phyloP scores from a whole-genome alignment of 345 rosid species.

The Heritiera littoralis region DNA sequence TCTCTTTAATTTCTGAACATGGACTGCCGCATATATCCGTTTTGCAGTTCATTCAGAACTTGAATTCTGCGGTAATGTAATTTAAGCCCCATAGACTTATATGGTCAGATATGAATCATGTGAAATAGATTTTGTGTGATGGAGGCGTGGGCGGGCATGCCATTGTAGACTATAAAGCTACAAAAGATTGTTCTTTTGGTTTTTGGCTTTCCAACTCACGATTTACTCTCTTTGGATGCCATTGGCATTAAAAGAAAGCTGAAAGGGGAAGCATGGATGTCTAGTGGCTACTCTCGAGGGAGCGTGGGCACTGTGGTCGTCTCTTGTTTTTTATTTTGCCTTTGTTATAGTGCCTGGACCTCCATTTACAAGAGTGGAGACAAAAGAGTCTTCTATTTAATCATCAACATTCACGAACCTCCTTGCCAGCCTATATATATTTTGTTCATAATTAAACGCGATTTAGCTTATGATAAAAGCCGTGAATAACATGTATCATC shows the following conservation, averaged over 20 bases:
- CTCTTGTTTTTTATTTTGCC: constrained; percentile 34
- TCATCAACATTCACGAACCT: constrained; percentile 30
- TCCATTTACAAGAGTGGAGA: constrained; percentile 41
- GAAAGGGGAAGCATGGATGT: constrained; percentile 27
- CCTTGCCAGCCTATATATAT: background rate
- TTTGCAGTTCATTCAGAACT: background rate
- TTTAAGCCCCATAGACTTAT: background rate
- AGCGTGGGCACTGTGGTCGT: constrained; percentile 36
- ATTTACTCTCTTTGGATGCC: constrained; percentile 49
- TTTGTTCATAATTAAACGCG: background rate
- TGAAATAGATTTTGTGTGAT: background rate
- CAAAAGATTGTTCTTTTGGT: background rate
- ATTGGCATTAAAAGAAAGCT: constrained; percentile 50
- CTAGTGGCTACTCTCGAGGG: constrained; percentile 48
- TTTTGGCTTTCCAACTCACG: constrained; percentile 49
- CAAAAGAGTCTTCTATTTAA: constrained; percentile 44
- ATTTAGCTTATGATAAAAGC: background rate
- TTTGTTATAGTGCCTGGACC: constrained; percentile 42
- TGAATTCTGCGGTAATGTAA: background rate
- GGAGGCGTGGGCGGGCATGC: background rate
- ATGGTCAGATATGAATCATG: background rate
- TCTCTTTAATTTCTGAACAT: background rate
- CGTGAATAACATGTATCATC: background rate
- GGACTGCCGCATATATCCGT: background rate
- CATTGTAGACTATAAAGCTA: background rate